These are phyloP conservation scores for Rhododendron mucronatum DNA, from an alignment of 148 eudicot species.

Conservation along the genomic window DNA sequence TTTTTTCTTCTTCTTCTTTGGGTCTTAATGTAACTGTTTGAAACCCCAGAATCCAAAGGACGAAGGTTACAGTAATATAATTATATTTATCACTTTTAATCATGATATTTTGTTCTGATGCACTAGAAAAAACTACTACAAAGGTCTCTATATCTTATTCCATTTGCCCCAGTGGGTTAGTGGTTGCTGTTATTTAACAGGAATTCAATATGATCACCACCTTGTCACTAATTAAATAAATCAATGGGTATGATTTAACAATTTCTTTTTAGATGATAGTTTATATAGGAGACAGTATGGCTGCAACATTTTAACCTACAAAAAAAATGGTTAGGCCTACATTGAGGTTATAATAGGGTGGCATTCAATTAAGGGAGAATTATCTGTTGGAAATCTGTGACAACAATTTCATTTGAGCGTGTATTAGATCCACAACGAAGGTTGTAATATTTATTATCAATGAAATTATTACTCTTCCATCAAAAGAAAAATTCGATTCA, in stretches of 20 bases:
- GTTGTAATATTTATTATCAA: not conserved
- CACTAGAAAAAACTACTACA: not conserved
- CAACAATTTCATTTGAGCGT: not conserved
- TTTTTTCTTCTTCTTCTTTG: not conserved
- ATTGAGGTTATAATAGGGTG: not conserved
- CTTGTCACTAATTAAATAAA: not conserved
- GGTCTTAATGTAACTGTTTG: not conserved
- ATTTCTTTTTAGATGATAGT: not conserved
- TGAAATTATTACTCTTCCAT: not conserved
- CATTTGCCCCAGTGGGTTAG: not conserved
- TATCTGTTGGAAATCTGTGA: not conserved
- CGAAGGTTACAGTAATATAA: not conserved
- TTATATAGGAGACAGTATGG: not conserved
- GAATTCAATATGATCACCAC: not conserved
- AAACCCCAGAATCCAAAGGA: not conserved
- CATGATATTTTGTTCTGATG: constrained; percentile 7
- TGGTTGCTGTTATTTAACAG: not conserved
- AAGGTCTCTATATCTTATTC: not conserved
- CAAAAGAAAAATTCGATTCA: no score
- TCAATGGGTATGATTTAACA: not conserved
- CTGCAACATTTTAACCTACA: not conserved
- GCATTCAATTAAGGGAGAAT: not conserved
- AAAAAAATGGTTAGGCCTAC: not conserved
- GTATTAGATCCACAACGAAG: not conserved
- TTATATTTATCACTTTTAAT: not conserved